Base-by-base conservation (phyloP, 2,329 filamentous ascomycete genomes). In the Clonostachys solani region DNA sequence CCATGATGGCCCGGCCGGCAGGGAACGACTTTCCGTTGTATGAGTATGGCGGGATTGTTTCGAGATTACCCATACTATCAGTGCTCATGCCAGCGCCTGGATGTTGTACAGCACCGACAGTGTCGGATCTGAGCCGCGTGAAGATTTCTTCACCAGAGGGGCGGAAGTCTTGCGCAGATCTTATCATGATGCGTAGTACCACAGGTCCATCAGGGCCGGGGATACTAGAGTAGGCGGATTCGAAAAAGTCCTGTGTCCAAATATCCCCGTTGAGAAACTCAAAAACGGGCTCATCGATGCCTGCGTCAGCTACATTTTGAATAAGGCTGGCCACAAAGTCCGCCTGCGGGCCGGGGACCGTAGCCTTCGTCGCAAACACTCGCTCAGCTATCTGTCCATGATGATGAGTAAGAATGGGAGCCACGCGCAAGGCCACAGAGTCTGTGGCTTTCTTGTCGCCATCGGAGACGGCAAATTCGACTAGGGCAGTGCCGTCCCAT, bases 231-330 rank as follows among this genome's bases (percentile, higher is more conserved):
- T 67, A 72, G 2, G 53, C 67, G 0, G 67, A 60, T 50, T 71
- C 66, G 29, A 71, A 49, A 34, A 66, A 61, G 46, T 72, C 67
- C 48, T 71, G 68, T 2, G 60, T 56, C 67, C 66, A 72, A 38
- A 61, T 54, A 47, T 69, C 64, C 29, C 47, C 50, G n/a, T 36
- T n/a, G 10, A n/a, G 10, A 36, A 36, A 36, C 34, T 10, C 34
- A 36, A 10, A 36, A n/a, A 36, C 34, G 10, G 34, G 34, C 34
- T 36, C 34, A n/a, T 10, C n/a, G 34, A 36, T 36, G 19, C 50
- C 54, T 10, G 34, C 34, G 10, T 10, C n/a, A 10, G 10, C 10
- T n/a, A 36, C 34, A 10, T 10, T n/a, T n/a, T 10, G 10, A n/a
- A 10, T 10, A n/a, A n/a, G n/a, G n/a, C n/a, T n/a, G n/a, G n/a